Base-by-base conservation (phyloP, 73 alveolate genomes). In the Uronychia binucleata region DNA sequence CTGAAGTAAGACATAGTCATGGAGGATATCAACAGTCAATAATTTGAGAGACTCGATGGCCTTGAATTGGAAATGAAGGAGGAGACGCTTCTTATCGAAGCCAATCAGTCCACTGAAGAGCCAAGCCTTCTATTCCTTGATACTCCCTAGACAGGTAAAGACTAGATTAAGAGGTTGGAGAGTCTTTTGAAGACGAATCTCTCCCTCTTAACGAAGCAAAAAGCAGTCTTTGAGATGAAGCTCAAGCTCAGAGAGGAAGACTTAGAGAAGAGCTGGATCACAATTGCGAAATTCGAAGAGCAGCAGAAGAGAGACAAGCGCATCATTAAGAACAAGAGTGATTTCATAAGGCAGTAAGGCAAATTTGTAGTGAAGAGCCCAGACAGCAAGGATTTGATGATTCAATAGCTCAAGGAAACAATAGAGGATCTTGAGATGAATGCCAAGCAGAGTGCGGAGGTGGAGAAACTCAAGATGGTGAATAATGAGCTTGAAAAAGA, bases 261-360 rank as follows among this genome's bases (percentile, higher is more conserved):
- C 32, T 31, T 84, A 26, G 30, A 77, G 77, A 75, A 75, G 31
- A 35, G 46, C 26, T 57, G 59, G 25, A 77, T 19, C 25, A 31
- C 91, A 19, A 35, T 84, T n/a, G 86, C 27, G 0, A 57, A 32
- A 28, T 77, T 75, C 28, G 91, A 84, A 77, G 59, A 82, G 28
- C 67, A 84, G 34, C 25, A 34, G 27, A 84, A 30, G 33, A 13
- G 82, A 32, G 85, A 77, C 79, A 84, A 84, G 46, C 31, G 33
- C 80, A 32, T 84, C 77, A 34, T 84, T 25, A 84, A 84, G 58
- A 35, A 31, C 77, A 75, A 86, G 26, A 80, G 77, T 0, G 30
- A 59, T 1, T 33, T 86, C 31, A 77, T 84, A 67, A 33, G 57
- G 27, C 13, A 77, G 34, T 1, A 26, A 30, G 79, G 59, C 30